Evolutionary conservation across 73 alveolate species (phyloP), one percentile per base, ranked within the genome.

Genomic region (Durusdinium trenchii): DNA sequence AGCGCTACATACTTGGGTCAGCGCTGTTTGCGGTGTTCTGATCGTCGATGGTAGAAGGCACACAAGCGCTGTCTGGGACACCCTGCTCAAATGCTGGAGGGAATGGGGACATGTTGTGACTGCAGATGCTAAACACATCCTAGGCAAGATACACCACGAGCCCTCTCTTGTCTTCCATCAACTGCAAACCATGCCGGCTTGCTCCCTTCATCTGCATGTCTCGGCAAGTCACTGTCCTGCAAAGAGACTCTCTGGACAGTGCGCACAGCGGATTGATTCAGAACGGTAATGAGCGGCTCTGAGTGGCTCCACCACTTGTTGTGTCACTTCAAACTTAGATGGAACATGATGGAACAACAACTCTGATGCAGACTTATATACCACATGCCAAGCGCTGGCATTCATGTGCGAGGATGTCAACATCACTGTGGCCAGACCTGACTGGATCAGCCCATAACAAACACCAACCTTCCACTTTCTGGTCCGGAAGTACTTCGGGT

Each of bases 401-500:
- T 71, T 42, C 50, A 71, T 30, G 10, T 36, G n/a, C n/a, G n/a
- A n/a, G n/a, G n/a, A n/a, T n/a, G n/a, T n/a, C n/a, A n/a, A n/a
- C n/a, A n/a, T n/a, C n/a, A n/a, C n/a, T n/a, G n/a, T n/a, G 43
- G 43, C 85, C 85, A 35, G 43, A 35, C 4, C 47, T 26, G n/a
- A 35, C 85, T 35, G 85, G 26, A 38, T 26, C 42, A 71, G 43
- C n/a, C 47, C 47, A 71, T 28, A 71, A 71, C 42, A 26, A 30
- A 38, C 28, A 20, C 14, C 20, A 71, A 71, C 45, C 43, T 35
- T 35, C 26, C 85, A 38, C 85, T 0, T 42, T 26, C 23, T 6
- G 43, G 67, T 90, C 99, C 99, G 43, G 99, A 94, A 94, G 83
- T 94, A 94, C 99, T 94, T 75, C 69, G 99, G 99, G 90, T 94